These are phyloP conservation scores for Talaromyces stipitatus DNA, from an alignment of 495 filamentous ascomycete species.

Conservation along the genomic window DNA sequence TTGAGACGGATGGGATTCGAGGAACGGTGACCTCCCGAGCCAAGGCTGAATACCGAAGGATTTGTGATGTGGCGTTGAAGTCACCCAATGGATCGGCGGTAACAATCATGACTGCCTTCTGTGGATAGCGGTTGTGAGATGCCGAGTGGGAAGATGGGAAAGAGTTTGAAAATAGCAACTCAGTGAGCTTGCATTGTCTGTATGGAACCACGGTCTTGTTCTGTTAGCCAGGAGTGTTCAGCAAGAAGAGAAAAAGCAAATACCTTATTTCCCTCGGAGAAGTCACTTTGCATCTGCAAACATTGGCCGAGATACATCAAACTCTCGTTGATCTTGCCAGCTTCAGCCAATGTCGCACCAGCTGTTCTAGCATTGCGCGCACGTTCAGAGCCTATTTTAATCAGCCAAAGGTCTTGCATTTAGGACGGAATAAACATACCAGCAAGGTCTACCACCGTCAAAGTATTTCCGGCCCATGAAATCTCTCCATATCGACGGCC, in stretches of 20 bases:
- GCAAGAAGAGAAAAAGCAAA: neutral
- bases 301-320: conserved; percentile 98
- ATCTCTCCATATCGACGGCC: conserved; percentile 41
- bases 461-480: conserved; percentile 69
- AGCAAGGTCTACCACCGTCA: conserved; percentile 90
- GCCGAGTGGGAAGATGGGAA: conserved; percentile 59
- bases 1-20: conserved; percentile 69
- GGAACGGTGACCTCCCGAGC: conserved; percentile 92
- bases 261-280: conserved; percentile 68
- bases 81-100: conserved; percentile 91
- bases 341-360: conserved; percentile 85
- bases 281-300: conserved; percentile 86
- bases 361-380: conserved; percentile 89
- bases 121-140: conserved; percentile 53
- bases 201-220: conserved; percentile 75
- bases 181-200: conserved; percentile 94
- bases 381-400: conserved; percentile 65
- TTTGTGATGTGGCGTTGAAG: conserved; percentile 94
- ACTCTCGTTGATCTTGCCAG: conserved; percentile 95
- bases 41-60: conserved; percentile 88
- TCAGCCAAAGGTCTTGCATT: conserved; percentile 3
- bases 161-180: conserved; percentile 91
- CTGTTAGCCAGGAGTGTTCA: neutral
- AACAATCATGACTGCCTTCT: conserved; percentile 92
- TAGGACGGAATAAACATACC: conserved; percentile 36